Base-by-base conservation (phyloP, 306 rosid genomes). In the Betula pendula region DNA sequence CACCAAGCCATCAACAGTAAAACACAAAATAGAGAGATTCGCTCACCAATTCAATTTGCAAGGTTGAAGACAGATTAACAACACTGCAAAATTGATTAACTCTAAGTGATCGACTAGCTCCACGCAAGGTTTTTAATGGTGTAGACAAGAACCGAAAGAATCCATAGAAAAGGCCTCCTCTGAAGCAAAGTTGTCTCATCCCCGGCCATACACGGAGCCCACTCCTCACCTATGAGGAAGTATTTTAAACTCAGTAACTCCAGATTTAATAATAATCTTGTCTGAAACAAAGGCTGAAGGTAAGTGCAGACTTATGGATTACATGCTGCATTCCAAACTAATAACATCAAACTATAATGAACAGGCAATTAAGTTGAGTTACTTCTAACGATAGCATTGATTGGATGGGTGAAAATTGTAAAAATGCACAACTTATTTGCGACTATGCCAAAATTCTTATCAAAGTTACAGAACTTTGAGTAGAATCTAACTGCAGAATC, bases 81-180 rank as follows among this genome's bases (percentile, higher is more conserved):
- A 95, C 97, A 70, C 99, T 95, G 90, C 99, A 95, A 63, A 95
- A 95, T 47, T 91, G 96, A 81, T 82, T 88, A 33, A 92, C 97
- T 68, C 86, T 85, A 72, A 95, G 83, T 0, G 99, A 89, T 33
- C 99, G 91, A 82, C 94, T 90, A 56, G 98, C 98, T 72, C 91
- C 96, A 15, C 97, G 96, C 77, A 92, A 33, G 17, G 99, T 90
- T 83, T 95, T 92, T 67, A 92, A 79, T 8, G 98, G 98, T 3
- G 87, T 60, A 11, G 97, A 95, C 70, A 95, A 78, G 19, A 90
- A 59, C 76, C 87, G 90, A 88, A 88, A 83, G 75, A 92, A 87
- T 71, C 99, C 97, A 74, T 95, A 95, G 68, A 90, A 76, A 76
- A 90, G 89, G 70, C 94, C 91, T 60, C 90, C 89, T 79, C 95